Percentiles rank a stretch among this genome's conserved stretches.
phyloP scores from a whole-genome alignment of 805 yeast genomes.

The Kodamaea sagamina region DNA sequence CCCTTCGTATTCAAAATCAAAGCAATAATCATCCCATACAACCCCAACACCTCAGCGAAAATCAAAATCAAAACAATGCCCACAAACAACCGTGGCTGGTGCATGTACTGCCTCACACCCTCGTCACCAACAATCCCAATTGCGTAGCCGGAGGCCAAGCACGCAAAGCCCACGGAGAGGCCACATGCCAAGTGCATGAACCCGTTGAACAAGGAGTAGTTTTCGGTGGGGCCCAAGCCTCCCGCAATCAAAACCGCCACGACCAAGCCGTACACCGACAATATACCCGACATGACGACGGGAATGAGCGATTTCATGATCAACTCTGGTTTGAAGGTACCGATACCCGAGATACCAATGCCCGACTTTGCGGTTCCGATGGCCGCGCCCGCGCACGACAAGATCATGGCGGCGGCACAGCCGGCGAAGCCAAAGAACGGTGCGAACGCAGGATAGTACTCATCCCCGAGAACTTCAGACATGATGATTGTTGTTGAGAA shows the following conservation, averaged over 20 bases:
- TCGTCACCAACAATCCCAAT: slow-evolving; percentile 94
- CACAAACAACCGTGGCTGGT: slow-evolving; percentile 84
- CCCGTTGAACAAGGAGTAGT: slow-evolving; percentile 90
- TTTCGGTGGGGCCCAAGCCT: slow-evolving; percentile 72
- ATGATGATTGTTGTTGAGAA: slow-evolving; percentile 8
- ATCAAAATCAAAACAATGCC: slow-evolving; percentile 87
- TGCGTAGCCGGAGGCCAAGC: slow-evolving; percentile 95
- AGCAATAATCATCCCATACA: slow-evolving; percentile 94
- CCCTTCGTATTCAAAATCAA: slow-evolving; percentile 90
- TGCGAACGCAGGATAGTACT: slow-evolving; percentile 86
- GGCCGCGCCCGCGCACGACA: slow-evolving; percentile 97
- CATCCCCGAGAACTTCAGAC: slow-evolving; percentile 39
- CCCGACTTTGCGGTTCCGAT: slow-evolving; percentile 98
- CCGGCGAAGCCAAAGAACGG: slow-evolving; percentile 99
- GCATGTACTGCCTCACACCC: slow-evolving; percentile 86
- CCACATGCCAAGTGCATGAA: slow-evolving; percentile 98
- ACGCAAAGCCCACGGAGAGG: slow-evolving; percentile 91
- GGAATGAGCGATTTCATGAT: slow-evolving; percentile 96
- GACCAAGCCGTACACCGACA: slow-evolving; percentile 95
- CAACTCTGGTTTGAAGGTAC: slow-evolving; percentile 94
- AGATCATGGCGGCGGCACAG: slow-evolving; percentile 87
- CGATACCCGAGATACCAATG: slow-evolving; percentile 96
- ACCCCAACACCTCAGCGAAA: slow-evolving; percentile 88
- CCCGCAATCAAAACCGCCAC: slow-evolving; percentile 96
- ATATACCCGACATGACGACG: slow-evolving; percentile 96